Evolutionary conservation across 2,329 filamentous ascomycete species (phyloP).

Genomic region (Volutella citrinella): DNA sequence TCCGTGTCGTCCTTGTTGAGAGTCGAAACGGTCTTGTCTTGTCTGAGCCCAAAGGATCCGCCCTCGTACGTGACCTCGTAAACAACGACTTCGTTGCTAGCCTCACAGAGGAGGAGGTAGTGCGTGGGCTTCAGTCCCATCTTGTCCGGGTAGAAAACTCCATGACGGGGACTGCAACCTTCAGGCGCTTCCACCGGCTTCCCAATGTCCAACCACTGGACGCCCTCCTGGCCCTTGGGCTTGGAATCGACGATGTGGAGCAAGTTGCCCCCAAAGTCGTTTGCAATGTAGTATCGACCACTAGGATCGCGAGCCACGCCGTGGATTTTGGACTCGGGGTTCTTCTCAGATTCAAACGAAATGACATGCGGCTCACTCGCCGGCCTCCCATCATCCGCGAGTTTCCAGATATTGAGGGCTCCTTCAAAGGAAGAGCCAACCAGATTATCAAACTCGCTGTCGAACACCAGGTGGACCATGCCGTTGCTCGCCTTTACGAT

Average conservation of each 20-base stretch:
- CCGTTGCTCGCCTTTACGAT: constrained; percentile 35
- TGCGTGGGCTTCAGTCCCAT: constrained; percentile 33
- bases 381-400: constrained; percentile 33
- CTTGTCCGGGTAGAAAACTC: constrained; percentile 42
- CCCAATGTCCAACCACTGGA: no score
- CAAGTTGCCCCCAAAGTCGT: constrained; percentile 39
- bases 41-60: constrained; percentile 33
- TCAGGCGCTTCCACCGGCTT: neutral
- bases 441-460: constrained; percentile 41
- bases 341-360: no score
- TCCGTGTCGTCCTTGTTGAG: no score
- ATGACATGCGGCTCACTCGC: no score
- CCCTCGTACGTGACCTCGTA: constrained; percentile 39
- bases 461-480: constrained; percentile 48
- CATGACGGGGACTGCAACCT: constrained; percentile 47
- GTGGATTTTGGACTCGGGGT: no score
- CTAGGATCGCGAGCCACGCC: constrained; percentile 47
- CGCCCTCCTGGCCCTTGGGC: constrained; percentile 35
- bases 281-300: constrained; percentile 47
- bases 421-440: no score
- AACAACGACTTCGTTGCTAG: constrained; percentile 42
- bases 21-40: constrained; percentile 36
- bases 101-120: constrained; percentile 47
- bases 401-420: constrained; percentile 45
- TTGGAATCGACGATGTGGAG: constrained; percentile 31